Evolutionary conservation across 352 stramenopile species (phyloP).

Genomic region (Phytopythium mirpurense): DNA sequence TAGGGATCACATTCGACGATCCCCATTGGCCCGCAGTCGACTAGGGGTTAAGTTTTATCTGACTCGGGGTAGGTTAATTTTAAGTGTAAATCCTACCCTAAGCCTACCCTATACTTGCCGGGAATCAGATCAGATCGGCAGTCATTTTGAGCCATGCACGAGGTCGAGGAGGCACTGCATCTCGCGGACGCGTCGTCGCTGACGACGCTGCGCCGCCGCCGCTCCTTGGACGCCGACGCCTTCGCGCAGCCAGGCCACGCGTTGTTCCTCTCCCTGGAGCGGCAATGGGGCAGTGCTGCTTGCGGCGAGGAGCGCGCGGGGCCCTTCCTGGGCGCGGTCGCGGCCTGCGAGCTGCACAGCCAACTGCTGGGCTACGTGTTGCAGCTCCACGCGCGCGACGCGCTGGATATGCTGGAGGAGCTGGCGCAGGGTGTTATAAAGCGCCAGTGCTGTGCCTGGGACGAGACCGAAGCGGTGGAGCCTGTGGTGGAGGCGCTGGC

Average conservation of each 20-base stretch:
- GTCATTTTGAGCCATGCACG: too few relatives aligned
- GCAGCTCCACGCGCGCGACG: constrained; percentile 24
- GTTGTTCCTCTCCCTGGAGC: constrained; percentile 13
- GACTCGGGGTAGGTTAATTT: too few relatives aligned
- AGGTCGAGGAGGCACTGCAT: too few relatives aligned
- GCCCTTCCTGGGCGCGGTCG: constrained; percentile 18
- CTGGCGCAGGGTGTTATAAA: constrained; percentile 3
- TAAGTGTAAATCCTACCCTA: too few relatives aligned
- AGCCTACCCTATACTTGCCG: too few relatives aligned
- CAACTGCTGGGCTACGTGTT: constrained; percentile 28
- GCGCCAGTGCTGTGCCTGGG: neutral
- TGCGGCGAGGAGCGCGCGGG: constrained; percentile 2
- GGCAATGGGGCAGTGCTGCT: constrained; percentile 11
- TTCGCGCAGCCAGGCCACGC: neutral
- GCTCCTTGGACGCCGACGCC: neutral
- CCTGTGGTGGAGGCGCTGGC: constrained; percentile 12
- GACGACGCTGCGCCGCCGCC: neutral
- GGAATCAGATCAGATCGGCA: too few relatives aligned
- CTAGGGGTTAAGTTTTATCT: too few relatives aligned
- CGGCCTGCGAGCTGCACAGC: constrained; percentile 20
- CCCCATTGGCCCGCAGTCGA: too few relatives aligned
- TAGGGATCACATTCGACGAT: too few relatives aligned
- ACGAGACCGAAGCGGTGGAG: constrained; percentile 1
- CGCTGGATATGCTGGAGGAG: constrained; percentile 11
- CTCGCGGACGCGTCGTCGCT: too few relatives aligned